A percentile compares a stretch with the other conserved stretches of the same genome.
Conservation (phyloP, 169 alveolate species). For the Plasmodium vivax region DNA sequence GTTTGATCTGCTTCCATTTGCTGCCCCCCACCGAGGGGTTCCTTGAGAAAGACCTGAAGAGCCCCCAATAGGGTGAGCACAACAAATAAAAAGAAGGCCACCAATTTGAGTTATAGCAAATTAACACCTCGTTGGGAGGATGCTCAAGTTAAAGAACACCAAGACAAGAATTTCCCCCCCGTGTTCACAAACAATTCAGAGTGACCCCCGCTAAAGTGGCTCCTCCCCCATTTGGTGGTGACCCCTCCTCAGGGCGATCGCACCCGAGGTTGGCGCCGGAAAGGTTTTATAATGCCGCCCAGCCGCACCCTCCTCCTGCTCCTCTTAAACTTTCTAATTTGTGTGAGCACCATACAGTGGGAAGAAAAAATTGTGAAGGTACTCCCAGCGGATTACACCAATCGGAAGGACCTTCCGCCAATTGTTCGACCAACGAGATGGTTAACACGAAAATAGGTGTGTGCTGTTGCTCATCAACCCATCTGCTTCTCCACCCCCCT, state of each 20-base stretch:
- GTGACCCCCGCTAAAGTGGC: background rate
- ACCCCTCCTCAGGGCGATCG: background rate
- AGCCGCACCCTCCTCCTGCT: background rate
- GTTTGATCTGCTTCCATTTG: background rate
- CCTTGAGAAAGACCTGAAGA: background rate
- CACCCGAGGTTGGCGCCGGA: background rate
- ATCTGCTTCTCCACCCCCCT: background rate
- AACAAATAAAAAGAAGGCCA: background rate
- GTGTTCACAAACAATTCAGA: background rate
- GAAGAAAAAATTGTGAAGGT: constrained; percentile 16
- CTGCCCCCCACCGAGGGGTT: background rate
- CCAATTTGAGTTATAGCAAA: background rate
- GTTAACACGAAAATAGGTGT: background rate
- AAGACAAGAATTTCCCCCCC: background rate
- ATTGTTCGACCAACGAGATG: background rate
- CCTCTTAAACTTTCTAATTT: background rate
- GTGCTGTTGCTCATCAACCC: background rate
- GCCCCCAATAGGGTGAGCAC: background rate
- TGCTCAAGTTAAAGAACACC: background rate
- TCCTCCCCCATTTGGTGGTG: background rate
- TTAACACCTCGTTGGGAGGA: background rate
- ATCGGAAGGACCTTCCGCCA: background rate
- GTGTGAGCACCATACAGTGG: constrained; percentile 4
- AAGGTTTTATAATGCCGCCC: constrained; percentile 15
- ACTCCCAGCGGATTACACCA: background rate